phyloP scores from a whole-genome alignment of 306 rosid genomes.

The Canavalia ensiformis region DNA sequence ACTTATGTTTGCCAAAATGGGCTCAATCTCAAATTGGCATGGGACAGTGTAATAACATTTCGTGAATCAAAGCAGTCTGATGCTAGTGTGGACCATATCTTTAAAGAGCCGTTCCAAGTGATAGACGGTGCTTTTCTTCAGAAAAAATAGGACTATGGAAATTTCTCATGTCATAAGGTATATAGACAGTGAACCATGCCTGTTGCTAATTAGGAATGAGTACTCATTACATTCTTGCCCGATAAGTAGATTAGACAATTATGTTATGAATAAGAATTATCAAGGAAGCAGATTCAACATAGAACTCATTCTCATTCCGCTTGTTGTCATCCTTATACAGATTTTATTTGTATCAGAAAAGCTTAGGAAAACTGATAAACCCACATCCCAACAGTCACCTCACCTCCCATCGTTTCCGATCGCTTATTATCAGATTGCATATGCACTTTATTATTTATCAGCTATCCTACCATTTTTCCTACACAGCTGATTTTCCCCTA shows the following conservation, averaged over 20 bases:
- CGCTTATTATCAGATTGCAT: neutral
- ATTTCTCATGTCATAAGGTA: no score
- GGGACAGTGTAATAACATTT: no score
- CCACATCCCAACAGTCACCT: no score
- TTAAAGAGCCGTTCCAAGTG: no score
- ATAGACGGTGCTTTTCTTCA: no score
- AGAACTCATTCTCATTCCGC: neutral
- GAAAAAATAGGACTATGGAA: no score
- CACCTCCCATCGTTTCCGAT: no score
- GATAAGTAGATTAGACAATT: neutral
- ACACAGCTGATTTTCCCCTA: no score
- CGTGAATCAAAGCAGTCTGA: neutral
- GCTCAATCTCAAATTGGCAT: neutral
- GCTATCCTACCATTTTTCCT: neutral
- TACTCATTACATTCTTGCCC: neutral
- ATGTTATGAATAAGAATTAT: neutral
- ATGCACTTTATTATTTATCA: neutral
- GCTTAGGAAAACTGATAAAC: no score
- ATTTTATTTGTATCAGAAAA: no score
- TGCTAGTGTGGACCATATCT: neutral
- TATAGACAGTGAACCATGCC: neutral
- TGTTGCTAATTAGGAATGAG: neutral
- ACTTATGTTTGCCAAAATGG: neutral
- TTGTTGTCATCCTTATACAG: no score
- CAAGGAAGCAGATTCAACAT: neutral